Base-by-base conservation (phyloP, 768 basidiomycete genomes). In the Hygrophoropsis aurantiaca region DNA sequence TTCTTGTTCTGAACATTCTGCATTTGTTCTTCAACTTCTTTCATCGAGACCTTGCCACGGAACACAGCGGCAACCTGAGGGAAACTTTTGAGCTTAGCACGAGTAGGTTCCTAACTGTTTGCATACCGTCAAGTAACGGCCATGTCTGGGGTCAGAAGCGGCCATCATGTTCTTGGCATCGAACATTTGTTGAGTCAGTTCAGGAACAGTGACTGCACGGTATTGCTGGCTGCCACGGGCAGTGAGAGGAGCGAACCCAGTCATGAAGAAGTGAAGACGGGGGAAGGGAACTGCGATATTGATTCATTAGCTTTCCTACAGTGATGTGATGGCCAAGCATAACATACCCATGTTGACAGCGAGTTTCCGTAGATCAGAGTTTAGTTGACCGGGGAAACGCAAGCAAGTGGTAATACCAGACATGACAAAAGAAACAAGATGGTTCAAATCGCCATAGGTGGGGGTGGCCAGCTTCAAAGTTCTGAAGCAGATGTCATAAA, bases 161-260 rank as follows among this genome's bases (percentile, higher is more conserved):
- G 94, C 93, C 94, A 97, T 95, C 92, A 95, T 94, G 85, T 97
- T 97, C 84, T 97, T 97, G 37, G 94, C 91, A 60, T 97, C 95
- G 69, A 98, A 99, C 94, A 98, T 98, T 64, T 99, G 97, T 65
- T 93, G 89, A 7, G 97, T 97, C 51, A 99, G 80, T 71, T 99
- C 97, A 25, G 97, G 93, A 33, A 99, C 94, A 47, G 90, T 91
- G 60, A 98, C 91, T 30, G 94, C 93, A 52, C 97, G 90, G 80
- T 94, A 99, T 60, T 92, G 87, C 59, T 91, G 90, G 67, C 89
- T 92, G 44, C 92, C 92, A 32, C 93, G 88, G 27, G 97, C 90
- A 40, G 94, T 95, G 50, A 98, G 75, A 25, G 94, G 94, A 50
- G 94, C 94, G 56, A 85, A 95, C 50, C 95, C 94, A 48, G 93